phyloP scores from a whole-genome alignment of 2,329 filamentous ascomycete genomes.

The Talaromyces pinophilus region DNA sequence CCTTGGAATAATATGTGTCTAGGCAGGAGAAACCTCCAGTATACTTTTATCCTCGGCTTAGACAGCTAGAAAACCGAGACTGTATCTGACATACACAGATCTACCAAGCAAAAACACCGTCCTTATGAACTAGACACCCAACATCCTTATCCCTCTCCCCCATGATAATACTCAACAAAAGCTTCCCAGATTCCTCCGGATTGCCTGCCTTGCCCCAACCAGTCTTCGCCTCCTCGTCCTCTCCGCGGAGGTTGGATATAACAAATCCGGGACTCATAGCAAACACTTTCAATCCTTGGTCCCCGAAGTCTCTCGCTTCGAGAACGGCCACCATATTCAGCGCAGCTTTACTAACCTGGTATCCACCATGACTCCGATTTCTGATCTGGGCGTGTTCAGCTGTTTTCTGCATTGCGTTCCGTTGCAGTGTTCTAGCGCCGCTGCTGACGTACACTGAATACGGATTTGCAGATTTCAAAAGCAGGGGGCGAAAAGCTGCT shows the following conservation, averaged over 20 bases:
- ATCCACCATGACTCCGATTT: background rate
- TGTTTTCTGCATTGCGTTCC: background rate
- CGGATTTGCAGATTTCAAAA: conserved; percentile 8
- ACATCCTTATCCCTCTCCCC: conserved; percentile 21
- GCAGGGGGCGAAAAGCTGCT: conserved; percentile 13
- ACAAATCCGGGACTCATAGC: conserved; percentile 21
- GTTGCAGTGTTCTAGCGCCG: conserved; percentile 2
- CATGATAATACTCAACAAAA: conserved; percentile 10
- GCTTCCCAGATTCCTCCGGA: conserved; percentile 10
- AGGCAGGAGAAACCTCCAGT: background rate
- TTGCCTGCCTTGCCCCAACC: conserved; percentile 17
- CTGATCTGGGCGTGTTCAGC: background rate
- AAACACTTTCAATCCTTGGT: conserved; percentile 19
- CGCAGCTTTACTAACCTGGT: conserved; percentile 20
- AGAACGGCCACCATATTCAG: conserved; percentile 22
- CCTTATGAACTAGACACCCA: conserved; percentile 15
- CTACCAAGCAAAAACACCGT: conserved; percentile 10
- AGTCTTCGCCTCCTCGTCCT: conserved; percentile 3
- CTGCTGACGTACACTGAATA: conserved; percentile 17
- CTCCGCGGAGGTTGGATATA: conserved; percentile 20
- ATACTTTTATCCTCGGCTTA: background rate
- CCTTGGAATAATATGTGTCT: background rate
- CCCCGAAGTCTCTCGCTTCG: conserved; percentile 5
- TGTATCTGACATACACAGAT: background rate
- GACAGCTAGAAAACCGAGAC: background rate